phyloP scores from a whole-genome alignment of 2,329 filamentous ascomycete species.

The Xenosphaeropsis pyriputrescens region DNA sequence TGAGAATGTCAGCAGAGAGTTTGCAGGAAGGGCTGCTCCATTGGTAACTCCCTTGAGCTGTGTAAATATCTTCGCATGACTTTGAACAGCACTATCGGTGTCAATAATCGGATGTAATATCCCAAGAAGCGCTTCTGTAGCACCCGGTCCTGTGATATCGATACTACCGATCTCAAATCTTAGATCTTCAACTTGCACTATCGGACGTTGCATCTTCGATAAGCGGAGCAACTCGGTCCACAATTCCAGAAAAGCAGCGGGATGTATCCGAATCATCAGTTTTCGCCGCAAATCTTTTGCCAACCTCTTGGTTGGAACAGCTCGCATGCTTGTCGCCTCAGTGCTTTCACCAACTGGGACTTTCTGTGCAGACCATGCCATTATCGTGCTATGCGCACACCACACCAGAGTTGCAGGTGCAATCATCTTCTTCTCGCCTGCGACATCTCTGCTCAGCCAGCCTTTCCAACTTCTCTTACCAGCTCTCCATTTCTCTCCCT shows the following conservation, averaged over 20 bases:
- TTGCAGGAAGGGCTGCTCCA: slow-evolving; percentile 52
- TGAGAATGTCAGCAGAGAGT: slow-evolving; percentile 58
- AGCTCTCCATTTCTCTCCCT: slow-evolving; percentile 55
- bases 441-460: slow-evolving; percentile 41
- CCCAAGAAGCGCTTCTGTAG: slow-evolving; percentile 62
- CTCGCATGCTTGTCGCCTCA: not conserved
- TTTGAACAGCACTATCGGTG: slow-evolving; percentile 18
- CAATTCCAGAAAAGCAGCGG: slow-evolving; percentile 56
- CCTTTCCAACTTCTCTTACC: slow-evolving; percentile 41
- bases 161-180: slow-evolving; percentile 62
- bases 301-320: slow-evolving; percentile 16
- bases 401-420: slow-evolving; percentile 64
- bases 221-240: slow-evolving; percentile 46
- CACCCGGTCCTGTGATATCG: slow-evolving; percentile 55
- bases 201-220: slow-evolving; percentile 45
- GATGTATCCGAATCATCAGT: slow-evolving; percentile 65
- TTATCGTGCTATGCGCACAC: slow-evolving; percentile 31
- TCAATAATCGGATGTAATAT: slow-evolving; percentile 41
- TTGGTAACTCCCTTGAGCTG: slow-evolving; percentile 47
- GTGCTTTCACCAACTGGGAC: slow-evolving; percentile 4
- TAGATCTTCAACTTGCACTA: slow-evolving; percentile 47
- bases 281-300: slow-evolving; percentile 24
- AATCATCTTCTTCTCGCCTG: slow-evolving; percentile 40
- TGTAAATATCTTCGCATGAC: slow-evolving; percentile 32
- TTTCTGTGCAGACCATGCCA: slow-evolving; percentile 7